Evolutionary conservation across 139 green algal genomes (phyloP).

Genomic region (Ettlia oleoabundans): DNA sequence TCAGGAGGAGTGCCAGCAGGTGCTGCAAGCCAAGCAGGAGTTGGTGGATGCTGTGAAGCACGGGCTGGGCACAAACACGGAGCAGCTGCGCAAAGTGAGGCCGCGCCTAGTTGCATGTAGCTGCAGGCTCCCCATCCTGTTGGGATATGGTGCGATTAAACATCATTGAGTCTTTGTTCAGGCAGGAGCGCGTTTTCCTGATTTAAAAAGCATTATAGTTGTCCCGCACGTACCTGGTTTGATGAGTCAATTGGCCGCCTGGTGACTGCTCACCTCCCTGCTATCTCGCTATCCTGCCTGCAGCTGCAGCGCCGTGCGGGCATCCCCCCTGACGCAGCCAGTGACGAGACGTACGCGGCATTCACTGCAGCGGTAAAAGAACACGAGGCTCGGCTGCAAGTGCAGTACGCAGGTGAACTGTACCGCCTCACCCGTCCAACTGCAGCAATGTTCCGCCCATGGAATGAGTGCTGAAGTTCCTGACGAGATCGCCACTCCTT

Average conservation of each 20-base stretch:
- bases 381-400: slow-evolving; percentile 31
- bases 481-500: too few relatives aligned
- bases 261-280: not conserved
- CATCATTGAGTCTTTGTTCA: too few relatives aligned
- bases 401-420: not conserved
- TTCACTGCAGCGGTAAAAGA: slow-evolving; percentile 29
- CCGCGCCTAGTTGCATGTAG: too few relatives aligned
- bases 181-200: too few relatives aligned
- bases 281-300: not conserved
- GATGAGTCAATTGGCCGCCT: too few relatives aligned
- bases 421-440: too few relatives aligned
- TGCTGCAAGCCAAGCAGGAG: slow-evolving; percentile 41
- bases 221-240: too few relatives aligned
- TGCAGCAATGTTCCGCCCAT: too few relatives aligned
- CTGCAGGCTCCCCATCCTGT: too few relatives aligned
- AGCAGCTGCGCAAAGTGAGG: slow-evolving; percentile 19
- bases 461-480: too few relatives aligned
- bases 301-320: slow-evolving; percentile 31
- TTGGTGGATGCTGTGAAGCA: slow-evolving; percentile 39
- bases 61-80: slow-evolving; percentile 18
- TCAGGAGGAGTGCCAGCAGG: slow-evolving; percentile 24
- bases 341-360: not conserved
- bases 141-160: too few relatives aligned
- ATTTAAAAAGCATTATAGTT: too few relatives aligned
- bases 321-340: not conserved